Evolutionary conservation across 2,329 filamentous ascomycete species (phyloP), one percentile per base, ranked within the genome.

Genomic region (Arthrobotrys megalospora): DNA sequence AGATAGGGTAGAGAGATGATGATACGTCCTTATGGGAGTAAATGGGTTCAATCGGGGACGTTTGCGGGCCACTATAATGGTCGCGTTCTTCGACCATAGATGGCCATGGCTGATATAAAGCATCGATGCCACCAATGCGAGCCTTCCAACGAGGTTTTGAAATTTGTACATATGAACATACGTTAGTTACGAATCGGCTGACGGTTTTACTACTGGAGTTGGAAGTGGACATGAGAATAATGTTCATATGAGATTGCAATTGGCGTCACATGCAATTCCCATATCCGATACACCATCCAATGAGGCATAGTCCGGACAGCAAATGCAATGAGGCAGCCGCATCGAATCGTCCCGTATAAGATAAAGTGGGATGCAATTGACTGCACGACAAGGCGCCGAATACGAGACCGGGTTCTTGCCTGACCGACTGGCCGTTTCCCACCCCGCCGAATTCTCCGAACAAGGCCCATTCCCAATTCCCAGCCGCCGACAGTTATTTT

Each of bases 351-450:
- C 52, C 38, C 34, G 19, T 41, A 28, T 60, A 41, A 45, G 36
- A 58, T 58, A 21, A 21, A 38, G 14, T 58, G 12, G n/a, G 28
- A 43, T 60, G 55, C 36, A 43, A 28, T 19, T n/a, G 12, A 38
- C 43, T 45, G 43, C 43, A 45, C 32, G 52, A 58, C 32, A 38
- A 38, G 52, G 52, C 52, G 52, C 52, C 52, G 52, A 58, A 58
- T 60, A 60, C 55, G 55, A 60, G 36, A 60, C 34, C 55, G 34
- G 55, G 55, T 43, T 60, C 55, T 60, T 41, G 55, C 55, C 55
- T 60, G 52, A 58, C 34, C 55, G 55, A 41, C 16, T 60, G 24
- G 24, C 24, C 24, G 24, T 28, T 28, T 28, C 24, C 24, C 24
- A 28, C 24, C 24, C 55, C 36, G 34, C 34, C 55, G 11, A 60